A percentile compares a stretch with the other conserved stretches of the same genome.
These are phyloP conservation scores for Backusella luteola DNA, from an alignment of 192 early-diverging fungal species.

Conservation along the genomic window DNA sequence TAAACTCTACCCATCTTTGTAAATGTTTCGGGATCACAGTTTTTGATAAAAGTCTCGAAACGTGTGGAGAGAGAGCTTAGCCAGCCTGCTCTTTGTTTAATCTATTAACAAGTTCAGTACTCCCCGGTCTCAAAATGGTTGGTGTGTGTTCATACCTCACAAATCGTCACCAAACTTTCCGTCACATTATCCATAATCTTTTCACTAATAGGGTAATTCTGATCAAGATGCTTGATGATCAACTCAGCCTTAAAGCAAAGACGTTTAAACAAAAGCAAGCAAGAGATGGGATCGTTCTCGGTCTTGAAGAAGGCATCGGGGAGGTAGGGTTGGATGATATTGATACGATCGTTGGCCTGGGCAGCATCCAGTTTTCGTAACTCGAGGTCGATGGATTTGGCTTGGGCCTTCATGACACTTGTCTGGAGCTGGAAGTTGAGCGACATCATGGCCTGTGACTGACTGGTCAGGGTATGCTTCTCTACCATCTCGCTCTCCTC, in stretches of 20 bases:
- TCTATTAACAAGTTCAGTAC: slow-evolving; percentile 17
- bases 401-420: slow-evolving; percentile 76
- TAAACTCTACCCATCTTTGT: slow-evolving; percentile 67
- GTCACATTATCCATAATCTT: slow-evolving; percentile 53
- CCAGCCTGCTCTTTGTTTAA: slow-evolving; percentile 63
- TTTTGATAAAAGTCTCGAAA: slow-evolving; percentile 64
- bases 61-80: slow-evolving; percentile 65
- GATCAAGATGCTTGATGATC: slow-evolving; percentile 68
- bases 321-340: slow-evolving; percentile 66
- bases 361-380: slow-evolving; percentile 82
- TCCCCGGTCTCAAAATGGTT: too few relatives aligned
- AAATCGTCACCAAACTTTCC: slow-evolving; percentile 51
- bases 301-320: slow-evolving; percentile 79
- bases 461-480: slow-evolving; percentile 53
- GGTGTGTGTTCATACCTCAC: slow-evolving; percentile 20
- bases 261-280: slow-evolving; percentile 75
- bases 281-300: slow-evolving; percentile 74
- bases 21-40: slow-evolving; percentile 69
- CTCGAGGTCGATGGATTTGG: slow-evolving; percentile 90
- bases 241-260: slow-evolving; percentile 80
- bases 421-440: slow-evolving; percentile 79
- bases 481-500: slow-evolving; percentile 55
- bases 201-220: slow-evolving; percentile 50
- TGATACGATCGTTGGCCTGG: slow-evolving; percentile 75
- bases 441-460: slow-evolving; percentile 79